Base-by-base conservation (phyloP, 805 yeast species). In the Kluyveromyces aestuarii region DNA sequence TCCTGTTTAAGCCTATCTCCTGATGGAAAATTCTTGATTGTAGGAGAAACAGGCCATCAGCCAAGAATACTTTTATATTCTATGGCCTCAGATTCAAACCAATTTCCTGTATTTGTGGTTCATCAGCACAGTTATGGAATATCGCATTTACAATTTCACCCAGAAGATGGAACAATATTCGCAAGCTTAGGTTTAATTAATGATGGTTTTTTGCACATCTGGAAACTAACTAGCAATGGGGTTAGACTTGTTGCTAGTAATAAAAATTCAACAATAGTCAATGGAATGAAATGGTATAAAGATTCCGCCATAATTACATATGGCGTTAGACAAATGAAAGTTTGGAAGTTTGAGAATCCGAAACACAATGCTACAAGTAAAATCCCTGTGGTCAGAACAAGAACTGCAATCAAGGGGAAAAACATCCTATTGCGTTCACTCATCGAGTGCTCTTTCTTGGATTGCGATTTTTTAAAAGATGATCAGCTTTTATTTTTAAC, bases 41-140 rank as follows among this genome's bases (percentile, higher is more conserved):
- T 82, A 14, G 91, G 91, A 2, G 91, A 84, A 58, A 62, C 73
- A 0, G 90, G 90, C 0, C 81, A 80, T 52, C 79, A 74, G 53
- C 91, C 91, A 1, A 68, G 89, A 17, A 72, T 84, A 1, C 63
- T 82, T 18, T 55, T 83, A 13, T 83, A 74, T 56, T 80, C 86
- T 2, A 63, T 81, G 14, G 81, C 82, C 0, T 69, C 73, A 14
- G 73, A 73, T 51, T 70, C 79, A 43, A 57, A 68, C 11, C 57
- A 65, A 6, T 62, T 58, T n/a, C 86, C 87, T 1, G 61, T 81
- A 7, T 75, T 77, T 8, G 67, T 74, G 14, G 72, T 81, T 1
- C 64, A 71, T 47, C 88, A 82, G 52, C 93, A 84, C 62, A 70
- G 75, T 11, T 84, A 80, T 62, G 91, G 90, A 0, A 71, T 84